Evolutionary conservation across 177 flowering plant species (phyloP).

Genomic region (Telopea speciosissima): DNA sequence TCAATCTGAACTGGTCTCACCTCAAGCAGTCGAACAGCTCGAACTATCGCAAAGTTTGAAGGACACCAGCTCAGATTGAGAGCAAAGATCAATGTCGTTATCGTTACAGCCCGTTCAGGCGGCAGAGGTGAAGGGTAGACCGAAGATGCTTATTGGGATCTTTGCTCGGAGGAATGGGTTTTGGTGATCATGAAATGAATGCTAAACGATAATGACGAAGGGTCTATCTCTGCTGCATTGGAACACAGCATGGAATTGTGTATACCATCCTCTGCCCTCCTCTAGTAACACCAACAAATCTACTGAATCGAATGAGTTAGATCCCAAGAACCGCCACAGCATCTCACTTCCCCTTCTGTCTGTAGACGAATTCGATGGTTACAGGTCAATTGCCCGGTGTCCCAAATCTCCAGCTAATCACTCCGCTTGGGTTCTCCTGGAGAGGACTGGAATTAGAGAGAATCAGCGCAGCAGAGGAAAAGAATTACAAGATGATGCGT

Average conservation of each 20-base stretch:
- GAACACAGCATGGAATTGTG: constrained; percentile 26
- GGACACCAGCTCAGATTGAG: too few relatives aligned
- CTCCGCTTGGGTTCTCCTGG: constrained; percentile 34
- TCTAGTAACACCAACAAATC: too few relatives aligned
- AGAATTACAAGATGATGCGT: not conserved
- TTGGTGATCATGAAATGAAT: too few relatives aligned
- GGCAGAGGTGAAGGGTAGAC: too few relatives aligned
- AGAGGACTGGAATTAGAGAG: constrained; percentile 10
- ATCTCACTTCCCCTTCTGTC: constrained; percentile 29
- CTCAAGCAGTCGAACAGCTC: too few relatives aligned
- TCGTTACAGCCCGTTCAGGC: too few relatives aligned
- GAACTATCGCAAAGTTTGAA: too few relatives aligned
- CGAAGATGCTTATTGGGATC: too few relatives aligned
- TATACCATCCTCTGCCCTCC: constrained; percentile 20
- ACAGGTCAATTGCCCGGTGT: constrained; percentile 53
- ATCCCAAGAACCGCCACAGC: not conserved
- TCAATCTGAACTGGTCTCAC: too few relatives aligned
- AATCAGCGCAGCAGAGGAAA: not conserved
- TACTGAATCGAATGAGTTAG: constrained; percentile 3
- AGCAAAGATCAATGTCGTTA: too few relatives aligned
- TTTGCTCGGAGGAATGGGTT: too few relatives aligned
- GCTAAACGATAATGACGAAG: too few relatives aligned
- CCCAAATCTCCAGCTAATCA: constrained; percentile 47
- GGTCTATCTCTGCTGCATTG: not conserved
- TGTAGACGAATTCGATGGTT: constrained; percentile 42